These are phyloP conservation scores for Komagataella pastoris DNA, from an alignment of 805 yeast genomes.

Conservation along the genomic window DNA sequence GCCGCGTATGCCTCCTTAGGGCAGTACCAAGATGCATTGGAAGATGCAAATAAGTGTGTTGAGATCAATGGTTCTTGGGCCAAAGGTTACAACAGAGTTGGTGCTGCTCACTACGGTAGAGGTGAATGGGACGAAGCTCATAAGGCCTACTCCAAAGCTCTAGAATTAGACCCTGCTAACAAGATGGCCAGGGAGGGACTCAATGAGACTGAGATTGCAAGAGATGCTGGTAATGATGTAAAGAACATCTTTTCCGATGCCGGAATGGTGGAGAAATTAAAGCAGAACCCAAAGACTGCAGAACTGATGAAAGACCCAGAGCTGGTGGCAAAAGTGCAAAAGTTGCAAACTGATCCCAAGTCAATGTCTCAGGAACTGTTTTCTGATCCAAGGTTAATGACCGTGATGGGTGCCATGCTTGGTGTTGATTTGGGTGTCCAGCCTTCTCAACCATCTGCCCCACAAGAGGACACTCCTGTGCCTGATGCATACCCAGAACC, in stretches of 20 bases:
- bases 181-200: conserved; percentile 83
- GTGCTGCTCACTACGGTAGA: conserved; percentile 85
- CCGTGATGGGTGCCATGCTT: conserved; percentile 71
- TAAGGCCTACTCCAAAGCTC: conserved; percentile 58
- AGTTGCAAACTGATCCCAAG: conserved; percentile 60
- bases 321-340: conserved; percentile 54
- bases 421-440: conserved; percentile 53
- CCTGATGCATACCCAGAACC: not conserved
- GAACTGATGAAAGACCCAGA: conserved; percentile 81
- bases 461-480: conserved; percentile 11
- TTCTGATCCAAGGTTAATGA: conserved; percentile 78
- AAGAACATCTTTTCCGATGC: conserved; percentile 80
- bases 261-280: conserved; percentile 57
- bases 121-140: conserved; percentile 70
- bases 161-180: conserved; percentile 69
- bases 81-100: conserved; percentile 88
- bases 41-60: conserved; percentile 78
- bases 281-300: conserved; percentile 75
- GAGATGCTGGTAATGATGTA: conserved; percentile 42
- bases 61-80: conserved; percentile 83
- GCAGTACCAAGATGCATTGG: conserved; percentile 59
- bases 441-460: conserved; percentile 12
- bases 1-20: conserved; percentile 78
- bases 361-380: conserved; percentile 57
- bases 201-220: conserved; percentile 51